Conservation (phyloP, 2,329 filamentous ascomycete genomes). For the Lachnellula occidentalis region DNA sequence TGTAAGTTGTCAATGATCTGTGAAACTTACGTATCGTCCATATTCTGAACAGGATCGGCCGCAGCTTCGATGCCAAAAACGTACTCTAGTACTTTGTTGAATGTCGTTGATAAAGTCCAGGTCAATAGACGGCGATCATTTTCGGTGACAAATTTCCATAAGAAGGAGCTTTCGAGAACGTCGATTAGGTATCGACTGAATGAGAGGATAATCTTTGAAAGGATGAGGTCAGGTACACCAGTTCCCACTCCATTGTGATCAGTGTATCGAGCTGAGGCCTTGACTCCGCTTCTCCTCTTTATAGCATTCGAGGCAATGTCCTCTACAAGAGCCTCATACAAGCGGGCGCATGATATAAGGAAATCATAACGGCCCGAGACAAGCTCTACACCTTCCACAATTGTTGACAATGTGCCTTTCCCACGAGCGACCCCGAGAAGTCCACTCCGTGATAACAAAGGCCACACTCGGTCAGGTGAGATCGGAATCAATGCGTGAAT, state of each 20-base stretch:
- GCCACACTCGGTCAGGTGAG: constrained; percentile 85
- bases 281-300: constrained; percentile 54
- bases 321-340: constrained; percentile 72
- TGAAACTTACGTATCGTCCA: not conserved
- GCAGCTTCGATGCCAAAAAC: constrained; percentile 70
- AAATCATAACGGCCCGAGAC: constrained; percentile 72
- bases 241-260: constrained; percentile 53
- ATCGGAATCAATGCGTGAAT: constrained; percentile 64
- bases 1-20: too few species aligned
- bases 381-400: constrained; percentile 79
- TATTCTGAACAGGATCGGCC: constrained; percentile 38
- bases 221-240: constrained; percentile 71
- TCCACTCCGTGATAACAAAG: constrained; percentile 75
- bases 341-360: constrained; percentile 62
- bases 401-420: constrained; percentile 68
- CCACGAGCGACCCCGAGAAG: constrained; percentile 72
- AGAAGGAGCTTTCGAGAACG: constrained; percentile 77
- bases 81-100: constrained; percentile 66
- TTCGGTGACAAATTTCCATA: constrained; percentile 73
- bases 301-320: constrained; percentile 68
- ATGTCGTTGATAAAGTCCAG: constrained; percentile 59
- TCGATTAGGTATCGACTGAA: constrained; percentile 74
- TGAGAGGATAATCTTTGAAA: constrained; percentile 64
- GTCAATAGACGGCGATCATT: constrained; percentile 66
- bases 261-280: constrained; percentile 42